phyloP scores from a whole-genome alignment of 225 moss, liverwort and hornwort species.

The Climacium dendroides region DNA sequence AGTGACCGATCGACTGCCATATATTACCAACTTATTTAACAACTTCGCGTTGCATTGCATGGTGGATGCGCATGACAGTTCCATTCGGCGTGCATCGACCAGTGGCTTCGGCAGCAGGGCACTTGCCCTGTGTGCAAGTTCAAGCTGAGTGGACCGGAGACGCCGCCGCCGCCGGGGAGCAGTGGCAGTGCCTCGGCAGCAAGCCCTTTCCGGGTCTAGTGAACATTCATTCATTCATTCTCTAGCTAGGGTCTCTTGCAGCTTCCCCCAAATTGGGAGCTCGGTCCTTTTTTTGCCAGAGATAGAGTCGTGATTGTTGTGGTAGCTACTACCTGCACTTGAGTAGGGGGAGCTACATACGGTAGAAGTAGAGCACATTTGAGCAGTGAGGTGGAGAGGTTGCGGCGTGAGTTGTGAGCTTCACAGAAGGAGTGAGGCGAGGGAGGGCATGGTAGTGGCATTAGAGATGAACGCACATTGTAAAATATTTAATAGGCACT shows the following conservation, averaged over 20 bases:
- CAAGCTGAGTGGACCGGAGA: slow-evolving; percentile 28
- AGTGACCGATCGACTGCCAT: not conserved
- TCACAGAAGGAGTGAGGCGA: not conserved
- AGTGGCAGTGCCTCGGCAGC: not conserved
- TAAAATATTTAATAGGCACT: not conserved
- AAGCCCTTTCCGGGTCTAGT: slow-evolving; percentile 23
- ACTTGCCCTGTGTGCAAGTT: slow-evolving; percentile 66
- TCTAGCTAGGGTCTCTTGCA: not conserved
- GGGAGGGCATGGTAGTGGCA: not conserved
- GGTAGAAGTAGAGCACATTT: not conserved
- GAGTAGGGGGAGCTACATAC: not conserved
- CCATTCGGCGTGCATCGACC: slow-evolving; percentile 53
- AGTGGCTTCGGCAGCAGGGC: slow-evolving; percentile 53
- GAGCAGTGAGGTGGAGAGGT: not conserved
- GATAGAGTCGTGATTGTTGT: not conserved
- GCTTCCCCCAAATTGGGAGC: not conserved
- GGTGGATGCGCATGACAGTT: slow-evolving; percentile 20
- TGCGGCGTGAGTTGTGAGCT: not conserved
- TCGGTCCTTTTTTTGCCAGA: not conserved
- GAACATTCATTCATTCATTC: not conserved
- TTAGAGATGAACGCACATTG: not conserved
- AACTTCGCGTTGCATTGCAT: not conserved
- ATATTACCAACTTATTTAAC: not conserved
- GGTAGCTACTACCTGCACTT: not conserved
- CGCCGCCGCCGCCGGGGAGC: not conserved